Conservation (phyloP, 148 eudicot genomes). For the Dianthus caryophyllus region DNA sequence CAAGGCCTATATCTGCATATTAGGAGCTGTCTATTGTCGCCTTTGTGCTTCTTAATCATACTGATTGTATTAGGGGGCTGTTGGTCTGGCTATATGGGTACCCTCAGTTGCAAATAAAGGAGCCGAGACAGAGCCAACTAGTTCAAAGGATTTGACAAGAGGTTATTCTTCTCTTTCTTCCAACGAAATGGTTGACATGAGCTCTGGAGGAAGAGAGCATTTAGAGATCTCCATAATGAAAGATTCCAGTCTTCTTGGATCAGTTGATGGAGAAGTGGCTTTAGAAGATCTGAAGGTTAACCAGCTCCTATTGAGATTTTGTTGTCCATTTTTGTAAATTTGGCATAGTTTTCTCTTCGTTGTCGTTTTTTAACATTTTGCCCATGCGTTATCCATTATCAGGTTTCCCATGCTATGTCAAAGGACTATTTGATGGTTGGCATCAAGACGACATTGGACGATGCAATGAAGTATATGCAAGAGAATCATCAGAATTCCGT, state of each 20-base stretch:
- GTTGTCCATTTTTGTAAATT: slow-evolving; percentile 5
- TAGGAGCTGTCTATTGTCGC: slow-evolving; percentile 44
- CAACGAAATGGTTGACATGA: slow-evolving; percentile 46
- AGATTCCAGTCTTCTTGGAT: slow-evolving; percentile 37
- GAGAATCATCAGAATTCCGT: slow-evolving; percentile 62
- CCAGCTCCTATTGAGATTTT: slow-evolving; percentile 3
- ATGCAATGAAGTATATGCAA: slow-evolving; percentile 55
- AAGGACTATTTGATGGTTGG: slow-evolving; percentile 48
- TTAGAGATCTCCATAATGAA: slow-evolving; percentile 68
- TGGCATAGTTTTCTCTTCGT: slow-evolving; percentile 15
- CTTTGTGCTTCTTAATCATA: not conserved
- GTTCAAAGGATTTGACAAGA: slow-evolving; percentile 38
- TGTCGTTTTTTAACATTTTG: slow-evolving; percentile 12
- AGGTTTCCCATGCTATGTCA: slow-evolving; percentile 89
- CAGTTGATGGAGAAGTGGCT: slow-evolving; percentile 46
- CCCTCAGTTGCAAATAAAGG: slow-evolving; percentile 78
- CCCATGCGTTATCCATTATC: slow-evolving; percentile 25
- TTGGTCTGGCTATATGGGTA: slow-evolving; percentile 99
- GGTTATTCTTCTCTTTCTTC: slow-evolving; percentile 55
- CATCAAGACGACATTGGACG: slow-evolving; percentile 50
- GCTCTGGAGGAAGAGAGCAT: slow-evolving; percentile 36
- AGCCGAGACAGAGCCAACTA: slow-evolving; percentile 45
- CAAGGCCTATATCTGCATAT: too few species aligned
- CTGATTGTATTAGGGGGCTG: slow-evolving; percentile 64
- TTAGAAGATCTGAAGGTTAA: slow-evolving; percentile 76